These are phyloP conservation scores for Xylaria intraflava DNA, from an alignment of 495 filamentous ascomycete genomes.

Conservation along the genomic window DNA sequence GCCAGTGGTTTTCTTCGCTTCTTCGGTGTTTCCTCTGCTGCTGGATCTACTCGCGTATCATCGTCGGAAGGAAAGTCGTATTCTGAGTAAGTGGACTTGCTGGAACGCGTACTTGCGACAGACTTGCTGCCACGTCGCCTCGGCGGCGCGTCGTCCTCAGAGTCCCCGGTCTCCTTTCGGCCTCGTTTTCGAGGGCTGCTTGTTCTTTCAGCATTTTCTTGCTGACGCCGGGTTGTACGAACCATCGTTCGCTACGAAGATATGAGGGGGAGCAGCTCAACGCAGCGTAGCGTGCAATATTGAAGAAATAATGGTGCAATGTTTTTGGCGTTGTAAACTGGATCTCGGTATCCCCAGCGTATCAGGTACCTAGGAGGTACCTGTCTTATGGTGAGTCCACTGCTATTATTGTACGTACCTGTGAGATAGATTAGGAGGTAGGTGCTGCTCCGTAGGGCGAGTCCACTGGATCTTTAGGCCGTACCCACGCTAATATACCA, in stretches of 20 bases:
- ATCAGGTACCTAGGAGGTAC: no score
- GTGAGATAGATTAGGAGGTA: no score
- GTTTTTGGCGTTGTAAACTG: no score
- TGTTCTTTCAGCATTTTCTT: conserved; percentile 11
- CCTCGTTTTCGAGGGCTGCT: conserved; percentile 21
- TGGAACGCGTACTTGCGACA: not conserved
- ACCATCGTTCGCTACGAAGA: conserved; percentile 19
- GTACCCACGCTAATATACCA: no score
- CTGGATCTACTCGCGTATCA: conserved; percentile 4
- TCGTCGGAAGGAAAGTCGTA: conserved; percentile 27
- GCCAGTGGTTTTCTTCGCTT: conserved; percentile 9
- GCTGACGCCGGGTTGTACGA: conserved; percentile 21
- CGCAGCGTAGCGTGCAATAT: not conserved
- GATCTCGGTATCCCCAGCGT: no score
- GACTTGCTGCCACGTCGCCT: conserved; percentile 9
- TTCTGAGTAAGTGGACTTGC: conserved; percentile 11
- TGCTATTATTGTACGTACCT: no score
- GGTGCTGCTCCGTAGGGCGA: no score
- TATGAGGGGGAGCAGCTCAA: not conserved
- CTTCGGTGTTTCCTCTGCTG: conserved; percentile 17
- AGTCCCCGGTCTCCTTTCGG: conserved; percentile 11
- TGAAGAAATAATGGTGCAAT: no score
- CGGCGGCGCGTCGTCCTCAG: conserved; percentile 3
- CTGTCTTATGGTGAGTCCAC: no score
- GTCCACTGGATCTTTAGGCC: no score